Evolutionary conservation across 1,284 basidiomycete genomes (phyloP).

Genomic region (Trametes hirsuta): DNA sequence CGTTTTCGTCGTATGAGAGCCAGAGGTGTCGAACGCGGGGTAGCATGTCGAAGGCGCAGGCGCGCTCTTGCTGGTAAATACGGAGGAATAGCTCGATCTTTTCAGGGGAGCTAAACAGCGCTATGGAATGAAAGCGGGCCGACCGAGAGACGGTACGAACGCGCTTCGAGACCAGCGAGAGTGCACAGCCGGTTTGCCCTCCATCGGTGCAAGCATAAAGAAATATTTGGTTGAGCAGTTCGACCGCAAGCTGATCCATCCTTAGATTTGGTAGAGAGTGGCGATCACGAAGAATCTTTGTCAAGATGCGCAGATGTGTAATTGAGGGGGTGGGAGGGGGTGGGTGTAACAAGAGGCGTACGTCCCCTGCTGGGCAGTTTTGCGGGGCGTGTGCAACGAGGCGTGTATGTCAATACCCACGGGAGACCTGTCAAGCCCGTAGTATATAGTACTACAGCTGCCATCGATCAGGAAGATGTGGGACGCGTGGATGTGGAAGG

Average conservation of each 20-base stretch:
- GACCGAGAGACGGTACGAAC: constrained; percentile 13
- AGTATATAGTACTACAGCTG: too few relatives aligned
- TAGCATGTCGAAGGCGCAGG: constrained; percentile 6
- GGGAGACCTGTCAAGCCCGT: too few relatives aligned
- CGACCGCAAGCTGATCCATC: constrained; percentile 17
- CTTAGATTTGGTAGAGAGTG: too few relatives aligned
- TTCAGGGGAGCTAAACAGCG: constrained; percentile 6
- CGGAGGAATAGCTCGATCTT: constrained; percentile 16
- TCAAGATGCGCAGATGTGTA: too few relatives aligned
- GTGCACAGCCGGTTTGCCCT: constrained; percentile 18
- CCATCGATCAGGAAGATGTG: too few relatives aligned
- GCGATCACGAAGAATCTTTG: too few relatives aligned
- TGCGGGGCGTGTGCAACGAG: too few relatives aligned
- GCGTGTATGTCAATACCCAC: too few relatives aligned
- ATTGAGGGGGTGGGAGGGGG: too few relatives aligned
- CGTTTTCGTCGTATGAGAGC: neutral
- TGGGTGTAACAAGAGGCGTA: too few relatives aligned
- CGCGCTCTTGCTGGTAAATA: constrained; percentile 4
- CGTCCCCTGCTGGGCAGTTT: too few relatives aligned
- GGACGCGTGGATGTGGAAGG: too few relatives aligned
- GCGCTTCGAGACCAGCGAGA: constrained; percentile 19
- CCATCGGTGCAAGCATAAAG: constrained; percentile 24
- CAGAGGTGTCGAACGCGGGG: constrained; percentile 25
- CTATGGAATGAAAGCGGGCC: constrained; percentile 19
- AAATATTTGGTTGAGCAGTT: constrained; percentile 16